Conservation (phyloP, 306 rosid species). For the Acacia crassicarpa region DNA sequence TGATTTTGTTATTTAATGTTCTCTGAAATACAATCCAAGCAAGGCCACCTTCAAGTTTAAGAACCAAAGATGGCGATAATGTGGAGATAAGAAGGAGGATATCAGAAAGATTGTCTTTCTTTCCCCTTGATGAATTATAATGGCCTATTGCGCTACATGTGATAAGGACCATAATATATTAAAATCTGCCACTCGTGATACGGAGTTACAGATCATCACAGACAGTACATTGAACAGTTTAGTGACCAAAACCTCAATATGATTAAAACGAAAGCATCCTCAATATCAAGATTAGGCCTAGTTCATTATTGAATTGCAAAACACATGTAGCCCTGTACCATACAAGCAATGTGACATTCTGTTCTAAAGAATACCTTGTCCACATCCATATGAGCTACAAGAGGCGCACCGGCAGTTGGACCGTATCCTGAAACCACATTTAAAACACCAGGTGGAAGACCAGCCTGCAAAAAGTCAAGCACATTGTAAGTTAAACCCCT, state of each 20-base stretch:
- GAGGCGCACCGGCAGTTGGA: slow-evolving; percentile 89
- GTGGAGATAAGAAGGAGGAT: background rate
- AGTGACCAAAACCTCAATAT: background rate
- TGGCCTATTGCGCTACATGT: background rate
- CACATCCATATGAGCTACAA: slow-evolving; percentile 92
- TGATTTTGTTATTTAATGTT: too few relatives aligned
- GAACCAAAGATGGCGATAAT: background rate
- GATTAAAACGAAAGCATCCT: background rate
- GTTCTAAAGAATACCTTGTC: slow-evolving; percentile 68
- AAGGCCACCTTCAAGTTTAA: background rate
- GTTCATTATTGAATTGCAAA: background rate
- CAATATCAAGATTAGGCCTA: background rate
- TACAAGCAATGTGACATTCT: background rate
- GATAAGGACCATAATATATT: background rate
- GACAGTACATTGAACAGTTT: background rate
- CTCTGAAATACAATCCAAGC: too few relatives aligned
- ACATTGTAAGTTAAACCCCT: slow-evolving; percentile 4
- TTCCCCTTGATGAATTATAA: background rate
- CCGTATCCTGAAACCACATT: slow-evolving; percentile 88
- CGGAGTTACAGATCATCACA: background rate
- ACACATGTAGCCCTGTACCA: background rate
- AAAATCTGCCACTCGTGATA: background rate
- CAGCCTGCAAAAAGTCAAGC: slow-evolving; percentile 60
- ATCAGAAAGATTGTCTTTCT: too few relatives aligned
- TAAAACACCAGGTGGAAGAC: slow-evolving; percentile 93